phyloP scores from a whole-genome alignment of 768 basidiomycete species.

The Mycena crocata region DNA sequence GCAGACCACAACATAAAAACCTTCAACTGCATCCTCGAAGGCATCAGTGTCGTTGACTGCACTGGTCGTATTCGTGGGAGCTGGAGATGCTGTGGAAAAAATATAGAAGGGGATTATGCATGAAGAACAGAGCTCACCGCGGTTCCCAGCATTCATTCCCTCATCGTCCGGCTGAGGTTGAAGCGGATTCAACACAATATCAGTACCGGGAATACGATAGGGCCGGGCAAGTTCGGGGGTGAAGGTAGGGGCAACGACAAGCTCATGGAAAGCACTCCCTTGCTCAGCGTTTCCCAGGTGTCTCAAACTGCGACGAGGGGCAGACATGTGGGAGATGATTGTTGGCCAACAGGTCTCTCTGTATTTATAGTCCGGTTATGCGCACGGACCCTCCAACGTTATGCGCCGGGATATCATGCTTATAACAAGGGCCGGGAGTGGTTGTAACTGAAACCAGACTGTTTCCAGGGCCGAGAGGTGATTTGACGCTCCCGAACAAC shows the following conservation, averaged over 20 bases:
- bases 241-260: background rate
- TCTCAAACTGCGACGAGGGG: background rate
- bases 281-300: background rate
- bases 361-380: background rate
- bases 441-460: too few relatives aligned
- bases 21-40: background rate
- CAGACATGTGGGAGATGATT: background rate
- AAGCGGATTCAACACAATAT: background rate
- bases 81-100: background rate
- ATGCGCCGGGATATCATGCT: background rate
- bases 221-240: constrained; percentile 1
- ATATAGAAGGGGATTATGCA: background rate
- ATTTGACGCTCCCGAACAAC: too few relatives aligned
- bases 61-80: background rate
- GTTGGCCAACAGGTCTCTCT: background rate
- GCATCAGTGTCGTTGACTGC: background rate
- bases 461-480: too few relatives aligned
- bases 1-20: background rate
- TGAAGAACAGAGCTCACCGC: background rate
- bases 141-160: too few relatives aligned
- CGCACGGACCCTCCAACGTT: background rate
- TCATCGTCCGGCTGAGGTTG: background rate
- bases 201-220: background rate
- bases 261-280: background rate
- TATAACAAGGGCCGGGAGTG: too few relatives aligned